Percentiles rank a stretch among this genome's conserved stretches.
phyloP scores from a whole-genome alignment of 2,329 filamentous ascomycete species.

The Zasmidium cellare region DNA sequence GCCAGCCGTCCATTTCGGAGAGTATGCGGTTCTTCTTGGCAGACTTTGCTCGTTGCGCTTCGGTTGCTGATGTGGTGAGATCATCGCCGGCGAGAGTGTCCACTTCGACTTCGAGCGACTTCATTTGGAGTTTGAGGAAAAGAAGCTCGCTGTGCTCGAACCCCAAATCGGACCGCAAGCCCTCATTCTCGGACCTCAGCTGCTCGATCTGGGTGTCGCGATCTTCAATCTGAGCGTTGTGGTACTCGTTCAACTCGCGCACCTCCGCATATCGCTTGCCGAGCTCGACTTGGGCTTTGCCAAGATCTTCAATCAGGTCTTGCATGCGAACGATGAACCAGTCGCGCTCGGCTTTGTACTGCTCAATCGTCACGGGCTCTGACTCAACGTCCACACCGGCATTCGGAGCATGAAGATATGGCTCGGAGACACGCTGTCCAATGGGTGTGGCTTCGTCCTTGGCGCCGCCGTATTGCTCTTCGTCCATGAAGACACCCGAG shows the following conservation, averaged over 20 bases:
- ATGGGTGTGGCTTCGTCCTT: slow-evolving; percentile 10
- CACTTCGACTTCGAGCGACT: slow-evolving; percentile 37
- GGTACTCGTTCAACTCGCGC: slow-evolving; percentile 32
- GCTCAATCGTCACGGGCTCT: slow-evolving; percentile 15
- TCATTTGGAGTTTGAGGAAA: slow-evolving; percentile 41
- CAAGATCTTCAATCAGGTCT: slow-evolving; percentile 31
- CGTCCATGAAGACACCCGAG: slow-evolving; percentile 35
- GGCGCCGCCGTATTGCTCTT: slow-evolving; percentile 8
- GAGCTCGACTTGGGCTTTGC: slow-evolving; percentile 32
- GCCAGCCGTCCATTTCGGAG: slow-evolving; percentile 37
- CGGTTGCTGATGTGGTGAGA: slow-evolving; percentile 12
- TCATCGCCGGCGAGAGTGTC: slow-evolving; percentile 20
- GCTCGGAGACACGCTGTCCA: slow-evolving; percentile 14
- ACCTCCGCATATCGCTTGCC: slow-evolving; percentile 35
- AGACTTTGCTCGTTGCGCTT: slow-evolving; percentile 5
- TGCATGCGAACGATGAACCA: slow-evolving; percentile 31
- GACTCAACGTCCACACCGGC: slow-evolving; percentile 1
- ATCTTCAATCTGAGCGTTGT: slow-evolving; percentile 31
- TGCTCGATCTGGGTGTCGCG: slow-evolving; percentile 32
- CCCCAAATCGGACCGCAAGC: slow-evolving; percentile 37
- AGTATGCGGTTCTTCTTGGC: slow-evolving; percentile 25
- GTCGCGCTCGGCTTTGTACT: slow-evolving; percentile 27
- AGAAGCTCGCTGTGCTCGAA: slow-evolving; percentile 42
- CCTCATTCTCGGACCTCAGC: slow-evolving; percentile 40
- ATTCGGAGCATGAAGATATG: slow-evolving; percentile 13